Conservation (phyloP, 164 flowering plant species). For the Paratinospora sagittata region DNA sequence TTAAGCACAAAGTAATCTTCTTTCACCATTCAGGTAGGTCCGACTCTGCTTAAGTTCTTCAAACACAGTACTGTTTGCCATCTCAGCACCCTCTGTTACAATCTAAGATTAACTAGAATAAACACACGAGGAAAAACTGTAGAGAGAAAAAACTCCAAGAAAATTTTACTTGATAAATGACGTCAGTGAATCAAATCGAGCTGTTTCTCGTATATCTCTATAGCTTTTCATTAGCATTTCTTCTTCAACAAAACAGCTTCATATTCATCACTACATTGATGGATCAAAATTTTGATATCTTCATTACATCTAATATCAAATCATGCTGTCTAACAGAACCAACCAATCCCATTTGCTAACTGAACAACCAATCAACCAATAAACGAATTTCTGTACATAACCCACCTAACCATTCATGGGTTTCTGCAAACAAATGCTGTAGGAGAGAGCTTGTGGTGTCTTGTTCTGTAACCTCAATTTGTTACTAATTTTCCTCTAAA, state of each 20-base stretch:
- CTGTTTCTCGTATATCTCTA: too few relatives aligned
- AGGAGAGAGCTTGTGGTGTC: background rate
- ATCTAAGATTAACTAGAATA: background rate
- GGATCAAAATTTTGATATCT: slow-evolving; percentile 14
- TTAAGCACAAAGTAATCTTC: background rate
- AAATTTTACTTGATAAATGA: background rate
- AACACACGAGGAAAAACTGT: background rate
- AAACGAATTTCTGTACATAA: slow-evolving; percentile 42
- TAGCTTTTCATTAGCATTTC: background rate
- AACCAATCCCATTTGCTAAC: slow-evolving; percentile 1
- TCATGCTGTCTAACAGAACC: slow-evolving; percentile 7
- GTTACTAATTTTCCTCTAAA: background rate
- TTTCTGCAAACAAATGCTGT: background rate
- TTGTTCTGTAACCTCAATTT: background rate
- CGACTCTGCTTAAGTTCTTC: background rate
- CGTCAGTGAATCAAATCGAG: too few relatives aligned
- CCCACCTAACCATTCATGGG: slow-evolving; percentile 14
- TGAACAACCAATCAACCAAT: slow-evolving; percentile 37
- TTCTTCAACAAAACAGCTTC: slow-evolving; percentile 5
- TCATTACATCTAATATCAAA: slow-evolving; percentile 1
- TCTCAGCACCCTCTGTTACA: background rate
- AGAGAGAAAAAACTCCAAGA: background rate
- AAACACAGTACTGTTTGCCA: background rate
- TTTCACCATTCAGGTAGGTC: background rate
- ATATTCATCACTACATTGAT: slow-evolving; percentile 4